Evolutionary conservation across 1,139 yeast species (phyloP).

Genomic region (Scheffersomyces segobiensis): DNA sequence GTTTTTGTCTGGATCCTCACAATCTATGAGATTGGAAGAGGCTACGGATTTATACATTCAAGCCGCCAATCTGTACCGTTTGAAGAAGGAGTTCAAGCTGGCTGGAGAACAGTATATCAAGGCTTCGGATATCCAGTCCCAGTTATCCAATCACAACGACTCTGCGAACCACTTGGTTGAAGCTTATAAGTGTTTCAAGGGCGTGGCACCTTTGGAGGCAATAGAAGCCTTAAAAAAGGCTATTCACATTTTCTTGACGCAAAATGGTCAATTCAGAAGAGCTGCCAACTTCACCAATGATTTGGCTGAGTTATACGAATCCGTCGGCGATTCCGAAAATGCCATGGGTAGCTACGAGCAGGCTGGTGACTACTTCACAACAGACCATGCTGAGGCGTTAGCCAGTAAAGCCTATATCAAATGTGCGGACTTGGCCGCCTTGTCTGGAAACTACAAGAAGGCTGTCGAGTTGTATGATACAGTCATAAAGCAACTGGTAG

Average conservation of each 20-base stretch:
- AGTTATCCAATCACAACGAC: slow-evolving; percentile 81
- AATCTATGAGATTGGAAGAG: slow-evolving; percentile 73
- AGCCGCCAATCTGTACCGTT: slow-evolving; percentile 85
- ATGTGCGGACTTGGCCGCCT: slow-evolving; percentile 88
- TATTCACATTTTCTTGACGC: slow-evolving; percentile 73
- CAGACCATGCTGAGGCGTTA: slow-evolving; percentile 91
- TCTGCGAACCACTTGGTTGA: slow-evolving; percentile 90
- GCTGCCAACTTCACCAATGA: slow-evolving; percentile 95
- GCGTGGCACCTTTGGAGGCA: slow-evolving; percentile 74
- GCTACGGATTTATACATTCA: slow-evolving; percentile 88
- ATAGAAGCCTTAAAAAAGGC: slow-evolving; percentile 77
- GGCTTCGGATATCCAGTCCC: slow-evolving; percentile 79
- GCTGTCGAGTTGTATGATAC: slow-evolving; percentile 78
- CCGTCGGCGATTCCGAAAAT: slow-evolving; percentile 59
- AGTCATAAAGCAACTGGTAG: slow-evolving; percentile 73
- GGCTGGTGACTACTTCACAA: slow-evolving; percentile 94
- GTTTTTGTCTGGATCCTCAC: slow-evolving; percentile 70
- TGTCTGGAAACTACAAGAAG: slow-evolving; percentile 65
- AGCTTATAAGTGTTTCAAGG: slow-evolving; percentile 83
- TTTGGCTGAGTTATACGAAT: slow-evolving; percentile 83
- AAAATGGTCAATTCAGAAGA: slow-evolving; percentile 91
- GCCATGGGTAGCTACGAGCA: slow-evolving; percentile 84
- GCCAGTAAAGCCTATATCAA: slow-evolving; percentile 85
- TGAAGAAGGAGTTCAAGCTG: slow-evolving; percentile 64
- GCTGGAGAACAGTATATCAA: slow-evolving; percentile 86